A percentile compares a stretch with the other conserved stretches of the same genome.
Conservation (phyloP, 164 flowering plant genomes). For the Vitis riparia region DNA sequence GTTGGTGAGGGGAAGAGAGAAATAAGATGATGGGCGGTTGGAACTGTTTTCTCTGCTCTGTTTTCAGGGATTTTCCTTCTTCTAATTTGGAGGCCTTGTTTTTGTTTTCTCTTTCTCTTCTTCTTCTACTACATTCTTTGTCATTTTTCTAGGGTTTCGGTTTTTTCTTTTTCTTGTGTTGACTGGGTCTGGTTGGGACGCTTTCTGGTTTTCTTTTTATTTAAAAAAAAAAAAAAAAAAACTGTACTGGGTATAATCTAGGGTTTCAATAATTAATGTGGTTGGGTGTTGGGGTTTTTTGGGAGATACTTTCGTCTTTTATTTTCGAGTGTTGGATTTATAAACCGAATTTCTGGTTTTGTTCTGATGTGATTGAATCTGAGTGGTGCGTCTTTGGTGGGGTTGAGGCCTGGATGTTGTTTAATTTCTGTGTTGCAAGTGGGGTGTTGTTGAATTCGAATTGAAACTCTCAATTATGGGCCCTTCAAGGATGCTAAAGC, state of each 20-base stretch:
- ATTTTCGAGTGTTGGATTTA: neutral
- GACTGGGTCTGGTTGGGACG: slow-evolving; percentile 4
- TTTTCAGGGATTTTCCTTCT: neutral
- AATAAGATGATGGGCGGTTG: slow-evolving; percentile 3
- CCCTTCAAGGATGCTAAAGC: slow-evolving; percentile 26
- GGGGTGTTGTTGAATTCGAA: slow-evolving; percentile 17
- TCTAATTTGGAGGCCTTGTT: neutral
- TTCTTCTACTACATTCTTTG: neutral
- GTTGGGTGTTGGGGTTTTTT: slow-evolving; percentile 3
- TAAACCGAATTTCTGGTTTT: too few species aligned
- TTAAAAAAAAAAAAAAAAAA: neutral
- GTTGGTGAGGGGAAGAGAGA: slow-evolving; percentile 11
- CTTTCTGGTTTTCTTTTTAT: neutral
- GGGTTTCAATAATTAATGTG: neutral
- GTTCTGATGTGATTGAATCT: neutral
- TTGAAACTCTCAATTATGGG: slow-evolving; percentile 19
- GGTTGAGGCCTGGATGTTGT: neutral
- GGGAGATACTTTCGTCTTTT: neutral
- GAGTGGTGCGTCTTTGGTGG: slow-evolving; percentile 9
- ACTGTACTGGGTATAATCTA: neutral
- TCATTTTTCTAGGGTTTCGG: slow-evolving; percentile 1
- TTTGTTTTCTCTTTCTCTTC: neutral
- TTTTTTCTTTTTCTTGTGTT: neutral
- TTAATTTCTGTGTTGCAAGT: neutral
- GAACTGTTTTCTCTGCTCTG: neutral